Conservation (phyloP, 192 early-diverging fungal species). For the Jimgerdemannia flammicorona region DNA sequence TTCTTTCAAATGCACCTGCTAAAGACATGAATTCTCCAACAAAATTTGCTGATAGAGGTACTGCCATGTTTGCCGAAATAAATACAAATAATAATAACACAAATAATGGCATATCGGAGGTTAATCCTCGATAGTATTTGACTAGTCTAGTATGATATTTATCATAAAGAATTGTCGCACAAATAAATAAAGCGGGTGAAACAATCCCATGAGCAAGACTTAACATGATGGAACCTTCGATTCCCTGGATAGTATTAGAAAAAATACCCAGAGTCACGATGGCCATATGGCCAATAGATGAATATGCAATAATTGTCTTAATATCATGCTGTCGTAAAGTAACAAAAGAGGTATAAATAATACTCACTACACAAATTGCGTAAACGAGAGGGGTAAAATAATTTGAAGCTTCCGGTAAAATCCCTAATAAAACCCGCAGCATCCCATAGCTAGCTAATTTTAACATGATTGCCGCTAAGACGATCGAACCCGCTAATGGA, state of each 20-base stretch:
- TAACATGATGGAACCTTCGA: slow-evolving; percentile 60
- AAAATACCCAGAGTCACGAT: slow-evolving; percentile 66
- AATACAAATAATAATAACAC: slow-evolving; percentile 59
- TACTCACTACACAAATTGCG: slow-evolving; percentile 64
- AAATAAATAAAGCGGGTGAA: slow-evolving; percentile 68
- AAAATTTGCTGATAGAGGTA: slow-evolving; percentile 66
- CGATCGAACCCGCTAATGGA: slow-evolving; percentile 62
- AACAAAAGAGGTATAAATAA: slow-evolving; percentile 69
- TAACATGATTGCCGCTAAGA: slow-evolving; percentile 65
- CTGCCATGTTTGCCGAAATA: slow-evolving; percentile 63
- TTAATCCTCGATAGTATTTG: slow-evolving; percentile 72
- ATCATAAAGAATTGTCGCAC: slow-evolving; percentile 65
- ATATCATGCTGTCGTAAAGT: slow-evolving; percentile 70
- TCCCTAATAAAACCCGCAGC: slow-evolving; percentile 61
- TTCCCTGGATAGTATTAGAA: slow-evolving; percentile 65
- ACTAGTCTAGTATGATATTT: slow-evolving; percentile 68
- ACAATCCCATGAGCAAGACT: slow-evolving; percentile 67
- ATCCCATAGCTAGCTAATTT: slow-evolving; percentile 72
- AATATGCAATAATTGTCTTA: slow-evolving; percentile 76
- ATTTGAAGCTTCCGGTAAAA: slow-evolving; percentile 65
- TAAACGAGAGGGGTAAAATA: slow-evolving; percentile 71
- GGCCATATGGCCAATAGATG: slow-evolving; percentile 65
- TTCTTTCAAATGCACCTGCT: slow-evolving; percentile 57
- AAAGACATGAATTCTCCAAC: slow-evolving; percentile 67
- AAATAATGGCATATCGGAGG: slow-evolving; percentile 51